phyloP scores from a whole-genome alignment of 345 rosid species.

The Cardamine chenopodiifolia region DNA sequence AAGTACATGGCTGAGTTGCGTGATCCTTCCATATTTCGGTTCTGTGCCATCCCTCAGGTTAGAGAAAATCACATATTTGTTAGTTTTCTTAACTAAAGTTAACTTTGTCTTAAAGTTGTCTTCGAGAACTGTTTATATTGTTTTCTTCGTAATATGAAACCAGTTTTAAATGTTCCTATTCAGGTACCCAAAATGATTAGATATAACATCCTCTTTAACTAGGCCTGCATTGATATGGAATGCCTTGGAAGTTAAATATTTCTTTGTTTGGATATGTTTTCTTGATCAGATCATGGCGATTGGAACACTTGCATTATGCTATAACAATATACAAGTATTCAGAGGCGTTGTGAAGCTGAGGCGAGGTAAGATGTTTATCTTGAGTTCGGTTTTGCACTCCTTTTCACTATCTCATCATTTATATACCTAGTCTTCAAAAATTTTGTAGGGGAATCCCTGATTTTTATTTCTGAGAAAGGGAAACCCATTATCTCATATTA shows the following conservation, averaged over 20 bases:
- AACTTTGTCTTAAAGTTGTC: not conserved
- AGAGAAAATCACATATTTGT: not conserved
- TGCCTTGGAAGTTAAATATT: conserved; percentile 7
- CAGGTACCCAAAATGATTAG: not conserved
- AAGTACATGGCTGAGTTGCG: conserved; percentile 66
- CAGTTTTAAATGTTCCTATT: not conserved
- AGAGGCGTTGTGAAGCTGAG: conserved; percentile 95
- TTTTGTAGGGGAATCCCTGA: not conserved
- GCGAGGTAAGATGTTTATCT: conserved; percentile 68
- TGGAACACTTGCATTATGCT: conserved; percentile 92
- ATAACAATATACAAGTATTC: conserved; percentile 89
- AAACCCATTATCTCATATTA: not conserved
- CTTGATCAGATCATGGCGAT: conserved; percentile 84
- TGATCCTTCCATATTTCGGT: conserved; percentile 76
- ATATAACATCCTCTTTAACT: not conserved
- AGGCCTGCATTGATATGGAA: not conserved
- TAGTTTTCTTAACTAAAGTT: not conserved
- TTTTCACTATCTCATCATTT: conserved; percentile 3
- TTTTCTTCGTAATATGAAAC: not conserved
- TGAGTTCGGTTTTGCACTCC: not conserved
- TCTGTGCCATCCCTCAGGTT: conserved; percentile 96
- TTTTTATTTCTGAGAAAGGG: not conserved
- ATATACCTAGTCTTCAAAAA: not conserved
- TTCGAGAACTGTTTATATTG: conserved; percentile 1
- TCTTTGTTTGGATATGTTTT: conserved; percentile 39